phyloP scores from a whole-genome alignment of 305 asterid genomes.

The Fraxinus albicans region DNA sequence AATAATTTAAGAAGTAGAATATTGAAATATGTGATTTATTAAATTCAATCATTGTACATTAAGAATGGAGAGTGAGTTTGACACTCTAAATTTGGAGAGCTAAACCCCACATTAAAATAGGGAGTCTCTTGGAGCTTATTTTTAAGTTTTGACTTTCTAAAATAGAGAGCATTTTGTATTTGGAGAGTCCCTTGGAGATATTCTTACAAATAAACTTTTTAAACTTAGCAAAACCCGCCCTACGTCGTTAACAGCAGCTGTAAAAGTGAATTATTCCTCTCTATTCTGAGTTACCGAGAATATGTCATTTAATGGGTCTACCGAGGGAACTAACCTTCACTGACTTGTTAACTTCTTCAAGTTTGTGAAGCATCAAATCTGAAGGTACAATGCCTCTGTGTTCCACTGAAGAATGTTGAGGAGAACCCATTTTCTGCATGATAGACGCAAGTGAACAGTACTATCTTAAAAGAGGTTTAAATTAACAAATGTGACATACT shows the following conservation, averaged over 20 bases:
- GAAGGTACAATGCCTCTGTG: conserved; percentile 45
- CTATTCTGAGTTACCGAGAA: background rate
- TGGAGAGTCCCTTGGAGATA: too few species aligned
- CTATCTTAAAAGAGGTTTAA: background rate
- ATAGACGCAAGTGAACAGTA: background rate
- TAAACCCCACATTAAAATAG: too few species aligned
- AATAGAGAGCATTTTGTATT: too few species aligned
- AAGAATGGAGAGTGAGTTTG: too few species aligned
- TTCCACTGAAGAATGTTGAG: conserved; percentile 35
- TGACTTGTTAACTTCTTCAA: conserved; percentile 65
- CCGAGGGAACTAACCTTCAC: conserved; percentile 44
- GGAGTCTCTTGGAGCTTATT: too few species aligned
- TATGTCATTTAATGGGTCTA: background rate
- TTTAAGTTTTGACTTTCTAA: too few species aligned
- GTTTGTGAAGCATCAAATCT: conserved; percentile 58
- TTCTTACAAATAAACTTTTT: background rate
- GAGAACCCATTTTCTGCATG: conserved; percentile 49
- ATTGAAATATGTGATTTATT: too few species aligned
- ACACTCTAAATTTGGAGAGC: too few species aligned
- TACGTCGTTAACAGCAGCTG: background rate
- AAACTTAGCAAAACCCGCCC: background rate
- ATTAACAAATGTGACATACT: background rate
- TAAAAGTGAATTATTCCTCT: background rate
- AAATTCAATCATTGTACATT: too few species aligned
- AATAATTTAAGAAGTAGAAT: too few species aligned